phyloP scores from a whole-genome alignment of 1,139 yeast genomes.

The Yamadazyma blattariae region DNA sequence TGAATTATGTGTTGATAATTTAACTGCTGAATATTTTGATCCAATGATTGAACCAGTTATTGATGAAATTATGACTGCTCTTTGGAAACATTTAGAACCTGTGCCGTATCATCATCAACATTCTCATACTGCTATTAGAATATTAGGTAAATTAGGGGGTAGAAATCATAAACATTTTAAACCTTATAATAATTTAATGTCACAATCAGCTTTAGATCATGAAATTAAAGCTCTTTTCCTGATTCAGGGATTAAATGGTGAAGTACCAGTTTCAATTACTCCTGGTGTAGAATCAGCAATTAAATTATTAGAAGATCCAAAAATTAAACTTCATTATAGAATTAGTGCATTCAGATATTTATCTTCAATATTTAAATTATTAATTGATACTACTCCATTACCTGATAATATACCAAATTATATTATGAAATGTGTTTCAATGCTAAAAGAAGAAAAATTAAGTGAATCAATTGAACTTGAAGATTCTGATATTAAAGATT shows the following conservation, averaged over 20 bases:
- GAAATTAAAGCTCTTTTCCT: slow-evolving; percentile 67
- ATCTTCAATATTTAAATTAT: slow-evolving; percentile 61
- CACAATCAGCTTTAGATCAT: slow-evolving; percentile 59
- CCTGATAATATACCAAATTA: slow-evolving; percentile 52
- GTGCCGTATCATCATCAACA: slow-evolving; percentile 92
- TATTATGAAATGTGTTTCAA: slow-evolving; percentile 45
- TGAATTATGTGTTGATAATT: slow-evolving; percentile 94
- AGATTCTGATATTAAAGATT: slow-evolving; percentile 45
- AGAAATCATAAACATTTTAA: slow-evolving; percentile 83
- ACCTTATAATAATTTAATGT: slow-evolving; percentile 64
- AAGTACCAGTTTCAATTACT: slow-evolving; percentile 71
- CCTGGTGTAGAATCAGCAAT: slow-evolving; percentile 82
- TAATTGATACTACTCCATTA: slow-evolving; percentile 64
- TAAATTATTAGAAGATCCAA: slow-evolving; percentile 61
- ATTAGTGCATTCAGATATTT: slow-evolving; percentile 76
- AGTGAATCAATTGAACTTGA: slow-evolving; percentile 34
- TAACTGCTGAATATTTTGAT: slow-evolving; percentile 94
- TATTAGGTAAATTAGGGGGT: slow-evolving; percentile 94
- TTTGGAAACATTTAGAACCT: slow-evolving; percentile 90
- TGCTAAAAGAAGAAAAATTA: slow-evolving; percentile 44
- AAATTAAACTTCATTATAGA: slow-evolving; percentile 65
- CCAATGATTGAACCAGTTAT: slow-evolving; percentile 96
- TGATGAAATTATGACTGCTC: slow-evolving; percentile 87
- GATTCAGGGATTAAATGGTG: slow-evolving; percentile 63
- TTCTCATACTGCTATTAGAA: slow-evolving; percentile 90